phyloP scores from a whole-genome alignment of 1,284 basidiomycete genomes.

The Marasmius oreades region DNA sequence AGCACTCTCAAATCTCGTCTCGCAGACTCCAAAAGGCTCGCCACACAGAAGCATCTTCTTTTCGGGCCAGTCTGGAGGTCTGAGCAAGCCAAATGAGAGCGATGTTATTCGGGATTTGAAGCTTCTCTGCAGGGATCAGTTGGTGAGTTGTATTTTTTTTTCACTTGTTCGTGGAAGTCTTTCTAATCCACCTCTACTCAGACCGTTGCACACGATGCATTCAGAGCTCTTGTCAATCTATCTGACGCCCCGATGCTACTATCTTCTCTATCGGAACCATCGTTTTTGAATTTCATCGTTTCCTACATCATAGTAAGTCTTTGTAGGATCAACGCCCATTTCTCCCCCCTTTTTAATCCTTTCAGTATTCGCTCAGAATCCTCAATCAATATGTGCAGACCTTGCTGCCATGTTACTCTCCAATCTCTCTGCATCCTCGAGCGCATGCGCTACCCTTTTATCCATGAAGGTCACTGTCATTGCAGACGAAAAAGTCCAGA shows the following conservation, averaged over 20 bases:
- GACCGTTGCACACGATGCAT: constrained; percentile 93
- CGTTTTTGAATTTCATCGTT: constrained; percentile 82
- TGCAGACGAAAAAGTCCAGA: constrained; percentile 35
- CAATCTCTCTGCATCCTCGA: constrained; percentile 83
- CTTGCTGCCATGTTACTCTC: constrained; percentile 96
- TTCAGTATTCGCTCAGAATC: constrained; percentile 55
- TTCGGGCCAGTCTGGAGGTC: constrained; percentile 44
- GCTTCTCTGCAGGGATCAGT: constrained; percentile 81
- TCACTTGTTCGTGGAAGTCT: constrained; percentile 5
- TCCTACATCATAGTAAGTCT: constrained; percentile 85
- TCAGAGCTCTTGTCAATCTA: constrained; percentile 92
- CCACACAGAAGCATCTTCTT: constrained; percentile 78
- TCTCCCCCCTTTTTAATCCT: constrained; percentile 1
- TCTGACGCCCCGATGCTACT: constrained; percentile 80
- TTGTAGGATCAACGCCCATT: neutral
- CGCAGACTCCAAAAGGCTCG: constrained; percentile 73
- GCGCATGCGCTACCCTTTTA: constrained; percentile 66
- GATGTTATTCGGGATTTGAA: constrained; percentile 78
- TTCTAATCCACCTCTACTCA: constrained; percentile 32
- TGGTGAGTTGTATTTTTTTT: constrained; percentile 41
- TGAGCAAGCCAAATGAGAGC: constrained; percentile 60
- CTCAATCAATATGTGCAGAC: constrained; percentile 87
- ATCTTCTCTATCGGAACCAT: constrained; percentile 65
- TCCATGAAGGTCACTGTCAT: constrained; percentile 68
- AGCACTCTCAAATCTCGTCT: constrained; percentile 80